Conservation (phyloP, 2,329 filamentous ascomycete species). For the Blastomyces silverae region DNA sequence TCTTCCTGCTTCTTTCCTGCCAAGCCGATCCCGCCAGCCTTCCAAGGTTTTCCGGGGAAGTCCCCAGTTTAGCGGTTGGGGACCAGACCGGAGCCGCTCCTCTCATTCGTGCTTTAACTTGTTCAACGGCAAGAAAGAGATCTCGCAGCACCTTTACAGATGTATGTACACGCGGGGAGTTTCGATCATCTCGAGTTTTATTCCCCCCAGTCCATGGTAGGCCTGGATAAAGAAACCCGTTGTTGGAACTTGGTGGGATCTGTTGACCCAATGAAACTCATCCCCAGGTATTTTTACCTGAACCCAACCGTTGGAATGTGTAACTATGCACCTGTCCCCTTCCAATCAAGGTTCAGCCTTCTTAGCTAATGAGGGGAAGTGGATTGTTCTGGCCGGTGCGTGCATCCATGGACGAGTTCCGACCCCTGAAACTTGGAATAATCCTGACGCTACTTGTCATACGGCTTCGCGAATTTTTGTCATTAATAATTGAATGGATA, state of each 20-base stretch:
- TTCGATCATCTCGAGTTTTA: background rate
- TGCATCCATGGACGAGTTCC: background rate
- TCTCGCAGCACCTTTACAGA: background rate
- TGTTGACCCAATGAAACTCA: background rate
- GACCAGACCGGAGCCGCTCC: background rate
- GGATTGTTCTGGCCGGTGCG: slow-evolving; percentile 2
- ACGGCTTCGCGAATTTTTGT: background rate
- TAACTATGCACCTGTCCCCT: background rate
- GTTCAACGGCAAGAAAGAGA: background rate
- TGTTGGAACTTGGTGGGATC: background rate
- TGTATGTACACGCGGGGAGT: background rate
- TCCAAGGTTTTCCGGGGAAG: background rate
- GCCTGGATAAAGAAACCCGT: background rate
- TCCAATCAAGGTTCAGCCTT: background rate
- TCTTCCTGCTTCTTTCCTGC: background rate
- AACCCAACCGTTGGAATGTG: background rate
- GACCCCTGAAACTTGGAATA: slow-evolving; percentile 3
- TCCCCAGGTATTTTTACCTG: no score
- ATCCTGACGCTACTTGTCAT: slow-evolving; percentile 1
- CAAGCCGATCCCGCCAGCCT: background rate
- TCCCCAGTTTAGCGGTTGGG: background rate
- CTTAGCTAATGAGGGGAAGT: background rate
- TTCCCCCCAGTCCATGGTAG: background rate
- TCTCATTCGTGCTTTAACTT: background rate
- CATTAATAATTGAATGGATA: no score